These are phyloP conservation scores for Ustulina deusta DNA, from an alignment of 2,329 filamentous ascomycete genomes.

Conservation along the genomic window DNA sequence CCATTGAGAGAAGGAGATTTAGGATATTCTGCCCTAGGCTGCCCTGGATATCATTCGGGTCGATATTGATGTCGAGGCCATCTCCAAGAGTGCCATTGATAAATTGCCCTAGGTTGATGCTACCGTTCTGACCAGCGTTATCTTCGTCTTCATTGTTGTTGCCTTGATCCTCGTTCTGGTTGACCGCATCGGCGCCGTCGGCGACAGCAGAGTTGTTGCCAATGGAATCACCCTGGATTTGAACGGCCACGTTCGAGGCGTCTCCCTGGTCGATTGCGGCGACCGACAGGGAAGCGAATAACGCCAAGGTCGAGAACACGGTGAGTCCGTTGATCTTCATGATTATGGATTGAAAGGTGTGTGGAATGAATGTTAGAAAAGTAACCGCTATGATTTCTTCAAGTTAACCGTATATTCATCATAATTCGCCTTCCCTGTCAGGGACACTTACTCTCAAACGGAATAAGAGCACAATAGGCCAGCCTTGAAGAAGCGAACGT, in stretches of 20 bases:
- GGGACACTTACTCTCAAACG: conserved; percentile 46
- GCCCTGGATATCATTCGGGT: conserved; percentile 40
- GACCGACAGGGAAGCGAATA: conserved; percentile 44
- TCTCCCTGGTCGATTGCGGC: conserved; percentile 33
- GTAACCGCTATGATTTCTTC: conserved; percentile 6
- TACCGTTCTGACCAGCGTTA: conserved; percentile 27
- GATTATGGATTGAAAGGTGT: conserved; percentile 32
- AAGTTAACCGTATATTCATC: conserved; percentile 8
- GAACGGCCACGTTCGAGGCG: conserved; percentile 3
- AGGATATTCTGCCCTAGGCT: conserved; percentile 39
- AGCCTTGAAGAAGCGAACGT: conserved; percentile 41
- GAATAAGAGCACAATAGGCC: conserved; percentile 26
- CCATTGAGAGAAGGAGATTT: conserved; percentile 45
- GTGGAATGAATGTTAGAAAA: conserved; percentile 14
- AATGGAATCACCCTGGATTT: conserved; percentile 26
- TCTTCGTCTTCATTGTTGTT: conserved; percentile 28
- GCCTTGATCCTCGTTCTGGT: neutral
- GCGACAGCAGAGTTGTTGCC: conserved; percentile 35
- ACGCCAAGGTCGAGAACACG: conserved; percentile 45
- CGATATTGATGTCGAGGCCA: conserved; percentile 38
- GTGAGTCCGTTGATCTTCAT: conserved; percentile 46
- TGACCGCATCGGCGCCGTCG: conserved; percentile 28
- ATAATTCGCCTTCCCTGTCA: neutral
- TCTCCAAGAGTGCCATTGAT: conserved; percentile 34
- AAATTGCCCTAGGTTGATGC: conserved; percentile 5